Evolutionary conservation across 331 rosid species (phyloP).

Genomic region (Malus hybrid): DNA sequence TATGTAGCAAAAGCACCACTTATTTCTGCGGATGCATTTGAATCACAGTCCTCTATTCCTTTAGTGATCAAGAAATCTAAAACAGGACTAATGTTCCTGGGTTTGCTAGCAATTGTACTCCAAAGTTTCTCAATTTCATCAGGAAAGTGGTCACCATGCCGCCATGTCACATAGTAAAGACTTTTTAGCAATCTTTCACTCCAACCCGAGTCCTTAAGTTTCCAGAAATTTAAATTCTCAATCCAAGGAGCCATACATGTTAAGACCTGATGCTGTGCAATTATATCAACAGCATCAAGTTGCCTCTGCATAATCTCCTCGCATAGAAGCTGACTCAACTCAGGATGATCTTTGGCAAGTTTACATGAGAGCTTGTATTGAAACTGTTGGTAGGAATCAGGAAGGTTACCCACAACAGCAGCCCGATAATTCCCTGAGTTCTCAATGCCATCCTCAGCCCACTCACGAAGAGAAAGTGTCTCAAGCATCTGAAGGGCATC

Average conservation of each 20-base stretch:
- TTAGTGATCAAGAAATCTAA: constrained; percentile 95
- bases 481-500: constrained; percentile 99
- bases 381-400: constrained; percentile 98
- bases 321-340: constrained; percentile 96
- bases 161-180: constrained; percentile 95
- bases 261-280: constrained; percentile 99
- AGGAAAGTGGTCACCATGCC: constrained; percentile 98
- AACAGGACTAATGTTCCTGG: constrained; percentile 94
- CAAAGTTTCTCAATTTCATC: constrained; percentile 99
- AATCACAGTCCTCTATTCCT: constrained; percentile 99
- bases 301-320: constrained; percentile 99
- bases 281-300: constrained; percentile 98
- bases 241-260: constrained; percentile 99
- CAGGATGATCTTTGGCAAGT: constrained; percentile 98
- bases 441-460: constrained; percentile 98
- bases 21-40: constrained; percentile 97
- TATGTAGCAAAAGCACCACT: constrained; percentile 99
- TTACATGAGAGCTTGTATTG: constrained; percentile 98
- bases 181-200: constrained; percentile 91
- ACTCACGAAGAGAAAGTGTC: constrained; percentile 92
- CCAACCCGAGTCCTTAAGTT: constrained; percentile 97
- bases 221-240: constrained; percentile 96
- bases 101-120: constrained; percentile 99
- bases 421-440: constrained; percentile 96
- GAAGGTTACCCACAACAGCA: constrained; percentile 99